Percentiles rank a stretch among this genome's conserved stretches.
These are phyloP conservation scores for Lycium ferocissimum DNA, from an alignment of 257 asterid genomes.

Conservation along the genomic window DNA sequence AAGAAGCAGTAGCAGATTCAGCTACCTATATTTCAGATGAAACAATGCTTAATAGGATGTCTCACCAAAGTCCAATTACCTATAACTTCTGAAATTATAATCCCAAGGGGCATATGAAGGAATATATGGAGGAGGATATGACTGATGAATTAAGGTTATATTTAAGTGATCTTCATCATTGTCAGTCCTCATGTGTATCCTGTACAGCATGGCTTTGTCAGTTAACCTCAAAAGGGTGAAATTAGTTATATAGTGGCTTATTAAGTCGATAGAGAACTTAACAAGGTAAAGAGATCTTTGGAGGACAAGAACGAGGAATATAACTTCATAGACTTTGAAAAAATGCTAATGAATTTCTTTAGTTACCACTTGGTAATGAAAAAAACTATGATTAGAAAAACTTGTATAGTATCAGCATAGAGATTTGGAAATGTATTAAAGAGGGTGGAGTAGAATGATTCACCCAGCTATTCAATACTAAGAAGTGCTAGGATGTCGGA, in stretches of 20 bases:
- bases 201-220: slow-evolving; percentile 29
- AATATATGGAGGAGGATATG: background rate
- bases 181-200: slow-evolving; percentile 61
- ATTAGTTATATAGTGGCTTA: background rate
- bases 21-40: background rate
- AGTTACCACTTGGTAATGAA: slow-evolving; percentile 56
- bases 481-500: too few relatives aligned
- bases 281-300: background rate
- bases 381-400: too few relatives aligned
- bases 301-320: too few relatives aligned
- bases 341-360: background rate
- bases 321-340: background rate
- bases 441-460: too few relatives aligned
- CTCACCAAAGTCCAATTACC: slow-evolving; percentile 44
- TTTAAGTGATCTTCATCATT: slow-evolving; percentile 55
- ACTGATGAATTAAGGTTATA: slow-evolving; percentile 53
- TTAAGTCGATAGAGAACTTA: background rate
- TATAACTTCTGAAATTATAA: slow-evolving; percentile 52
- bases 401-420: too few relatives aligned
- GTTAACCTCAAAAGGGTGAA: background rate
- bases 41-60: background rate
- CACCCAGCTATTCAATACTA: too few relatives aligned
- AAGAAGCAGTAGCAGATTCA: too few relatives aligned
- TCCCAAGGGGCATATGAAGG: slow-evolving; percentile 65
- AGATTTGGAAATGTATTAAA: too few relatives aligned